phyloP scores from a whole-genome alignment of 2,329 filamentous ascomycete genomes.

The Arthrobotrys megalospora region DNA sequence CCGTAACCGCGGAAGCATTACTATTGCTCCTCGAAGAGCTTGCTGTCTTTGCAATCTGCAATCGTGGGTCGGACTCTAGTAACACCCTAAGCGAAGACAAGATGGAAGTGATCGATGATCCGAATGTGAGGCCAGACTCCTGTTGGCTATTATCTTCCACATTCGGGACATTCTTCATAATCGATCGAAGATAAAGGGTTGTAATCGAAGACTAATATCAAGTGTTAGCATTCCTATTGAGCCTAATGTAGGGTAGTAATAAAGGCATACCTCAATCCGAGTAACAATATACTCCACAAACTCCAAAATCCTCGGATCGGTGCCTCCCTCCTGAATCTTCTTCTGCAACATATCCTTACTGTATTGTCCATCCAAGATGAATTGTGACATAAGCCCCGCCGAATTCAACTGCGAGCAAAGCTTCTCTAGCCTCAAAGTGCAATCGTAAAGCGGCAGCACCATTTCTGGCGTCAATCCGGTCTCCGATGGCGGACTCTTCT shows the following conservation, averaged over 20 bases:
- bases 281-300: conserved; percentile 96
- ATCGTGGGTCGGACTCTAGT: conserved; percentile 50
- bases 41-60: conserved; percentile 28
- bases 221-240: conserved; percentile 10
- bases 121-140: conserved; percentile 39
- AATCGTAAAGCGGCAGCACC: conserved; percentile 90
- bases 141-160: conserved; percentile 25
- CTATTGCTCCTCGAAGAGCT: conserved; percentile 44
- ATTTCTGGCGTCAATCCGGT: conserved; percentile 84
- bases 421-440: conserved; percentile 91
- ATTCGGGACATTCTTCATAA: conserved; percentile 57
- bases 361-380: conserved; percentile 74
- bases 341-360: conserved; percentile 82
- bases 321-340: conserved; percentile 83
- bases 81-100: conserved; percentile 50
- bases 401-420: conserved; percentile 82
- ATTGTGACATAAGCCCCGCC: conserved; percentile 41
- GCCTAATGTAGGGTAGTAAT: not conserved
- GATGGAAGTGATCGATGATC: conserved; percentile 48
- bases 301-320: conserved; percentile 87
- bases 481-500: conserved; percentile 75
- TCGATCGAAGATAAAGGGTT: conserved; percentile 62
- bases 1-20: conserved; percentile 52
- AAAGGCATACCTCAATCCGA: conserved; percentile 85
- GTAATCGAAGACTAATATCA: conserved; percentile 63